Evolutionary conservation across 768 basidiomycete species (phyloP).

Genomic region (Cantharellus anzutake): DNA sequence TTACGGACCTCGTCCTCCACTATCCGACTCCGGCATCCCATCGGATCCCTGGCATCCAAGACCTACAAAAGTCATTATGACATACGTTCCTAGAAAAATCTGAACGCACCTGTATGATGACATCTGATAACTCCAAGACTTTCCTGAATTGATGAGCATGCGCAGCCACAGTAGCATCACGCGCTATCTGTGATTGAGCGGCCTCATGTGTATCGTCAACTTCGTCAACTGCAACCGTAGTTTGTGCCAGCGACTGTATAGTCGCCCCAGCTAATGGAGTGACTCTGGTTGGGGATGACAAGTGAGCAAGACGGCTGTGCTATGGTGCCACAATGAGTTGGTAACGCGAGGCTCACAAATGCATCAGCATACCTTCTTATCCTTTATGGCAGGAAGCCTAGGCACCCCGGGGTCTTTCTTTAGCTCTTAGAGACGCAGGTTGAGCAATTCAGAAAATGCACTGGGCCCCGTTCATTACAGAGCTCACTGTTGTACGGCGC

Average conservation of each 20-base stretch:
- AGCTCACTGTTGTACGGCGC: not conserved
- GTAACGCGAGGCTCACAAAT: not conserved
- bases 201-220: not conserved
- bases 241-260: slow-evolving; percentile 47
- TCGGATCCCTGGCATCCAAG: slow-evolving; percentile 87
- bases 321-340: not conserved
- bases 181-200: slow-evolving; percentile 10
- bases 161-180: slow-evolving; percentile 20
- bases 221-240: slow-evolving; percentile 21
- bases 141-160: slow-evolving; percentile 21
- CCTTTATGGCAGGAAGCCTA: slow-evolving; percentile 37
- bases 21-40: slow-evolving; percentile 76
- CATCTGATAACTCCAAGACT: slow-evolving; percentile 86
- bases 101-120: slow-evolving; percentile 41
- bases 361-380: slow-evolving; percentile 18
- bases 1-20: slow-evolving; percentile 89
- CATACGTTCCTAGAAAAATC: not conserved
- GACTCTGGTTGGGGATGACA: not conserved
- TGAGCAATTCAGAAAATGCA: too few species aligned
- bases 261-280: slow-evolving; percentile 14
- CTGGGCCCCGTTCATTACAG: not conserved
- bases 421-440: slow-evolving; percentile 30
- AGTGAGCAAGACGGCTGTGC: not conserved
- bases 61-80: slow-evolving; percentile 20
- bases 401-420: slow-evolving; percentile 86